phyloP scores from a whole-genome alignment of 2,329 filamentous ascomycete species.

The Didymella keratinophila region DNA sequence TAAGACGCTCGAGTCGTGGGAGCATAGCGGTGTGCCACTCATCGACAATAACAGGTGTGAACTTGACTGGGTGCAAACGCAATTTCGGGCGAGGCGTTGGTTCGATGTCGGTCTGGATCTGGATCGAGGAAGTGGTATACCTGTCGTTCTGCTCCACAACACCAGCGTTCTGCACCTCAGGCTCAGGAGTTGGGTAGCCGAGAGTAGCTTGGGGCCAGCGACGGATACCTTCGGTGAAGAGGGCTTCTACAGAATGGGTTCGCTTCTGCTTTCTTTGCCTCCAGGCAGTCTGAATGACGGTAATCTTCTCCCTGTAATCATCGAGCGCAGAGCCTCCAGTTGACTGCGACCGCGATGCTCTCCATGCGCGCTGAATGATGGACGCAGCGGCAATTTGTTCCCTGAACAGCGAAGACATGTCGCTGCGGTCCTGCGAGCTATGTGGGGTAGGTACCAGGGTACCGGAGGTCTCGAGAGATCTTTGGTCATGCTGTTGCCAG shows the following conservation, averaged over 20 bases:
- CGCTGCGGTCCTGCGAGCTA: slow-evolving; percentile 38
- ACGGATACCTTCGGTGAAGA: slow-evolving; percentile 42
- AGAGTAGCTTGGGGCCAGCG: slow-evolving; percentile 47
- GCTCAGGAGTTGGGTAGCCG: slow-evolving; percentile 46
- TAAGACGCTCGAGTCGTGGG: slow-evolving; percentile 74
- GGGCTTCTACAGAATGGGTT: slow-evolving; percentile 41
- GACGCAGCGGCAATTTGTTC: slow-evolving; percentile 44
- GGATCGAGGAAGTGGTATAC: slow-evolving; percentile 42
- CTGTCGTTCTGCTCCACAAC: slow-evolving; percentile 30
- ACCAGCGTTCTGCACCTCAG: slow-evolving; percentile 33
- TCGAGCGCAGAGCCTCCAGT: slow-evolving; percentile 35
- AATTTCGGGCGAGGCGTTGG: slow-evolving; percentile 44
- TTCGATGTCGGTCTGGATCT: slow-evolving; percentile 46
- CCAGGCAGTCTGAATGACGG: slow-evolving; percentile 50
- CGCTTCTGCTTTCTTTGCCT: slow-evolving; percentile 44
- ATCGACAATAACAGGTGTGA: slow-evolving; percentile 70
- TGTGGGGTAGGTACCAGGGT: slow-evolving; percentile 41
- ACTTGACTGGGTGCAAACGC: slow-evolving; percentile 56
- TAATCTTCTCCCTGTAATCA: slow-evolving; percentile 52
- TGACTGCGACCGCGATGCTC: slow-evolving; percentile 37
- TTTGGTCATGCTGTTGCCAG: slow-evolving; percentile 34
- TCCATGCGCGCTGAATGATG: slow-evolving; percentile 49
- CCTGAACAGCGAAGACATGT: slow-evolving; percentile 35
- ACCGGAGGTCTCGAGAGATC: slow-evolving; percentile 38
- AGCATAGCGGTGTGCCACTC: slow-evolving; percentile 76